Base-by-base conservation (phyloP, 805 yeast species). In the Ogataea pilisensis region DNA sequence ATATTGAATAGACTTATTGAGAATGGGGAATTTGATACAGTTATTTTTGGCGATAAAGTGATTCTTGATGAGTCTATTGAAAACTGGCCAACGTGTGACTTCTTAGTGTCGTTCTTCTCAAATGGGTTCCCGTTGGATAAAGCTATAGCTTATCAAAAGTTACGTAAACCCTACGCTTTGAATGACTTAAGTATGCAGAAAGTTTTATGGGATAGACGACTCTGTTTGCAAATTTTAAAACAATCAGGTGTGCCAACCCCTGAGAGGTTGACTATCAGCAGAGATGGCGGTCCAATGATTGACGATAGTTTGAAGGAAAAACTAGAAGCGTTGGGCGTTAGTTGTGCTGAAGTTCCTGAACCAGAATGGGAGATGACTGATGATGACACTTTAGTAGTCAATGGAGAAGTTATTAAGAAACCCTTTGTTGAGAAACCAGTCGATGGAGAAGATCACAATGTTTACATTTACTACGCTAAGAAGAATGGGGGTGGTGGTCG, bases 71-170 rank as follows among this genome's bases (percentile, higher is more conserved):
- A 95, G 66, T 68, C 75, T 13, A 77, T 93, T 44, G 98, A 93
- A 66, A 88, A 89, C 60, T 93, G 99, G 99, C 99, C 99, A 29
- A 88, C 96, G 28, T 93, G 99, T 68, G 99, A 93, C 61, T 93
- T 88, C 56, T 70, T 93, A 47, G 86, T 93, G 46, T 82, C 91
- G 50, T 93, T 93, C 64, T 93, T 93, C 63, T 85, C 95, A n/a
- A 78, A 80, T 24, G 99, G 99, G 0, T 93, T 93, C 65, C 99
- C 99, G 0, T 70, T 93, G 33, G 95, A 91, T 52, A 93, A 93
- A 63, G 99, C 99, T 3, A 91, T 93, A 43, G 74, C 81, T 18
- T 93, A 93, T 55, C 96, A 81, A 30, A 82, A 88, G 47, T 75
- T 90, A 45, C 75, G 99, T 35, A 86, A 89, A 57, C 99, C 99